Percentiles rank a stretch among this genome's conserved stretches.
phyloP scores from a whole-genome alignment of 208 protist genomes.

The Angomonas deanei region DNA sequence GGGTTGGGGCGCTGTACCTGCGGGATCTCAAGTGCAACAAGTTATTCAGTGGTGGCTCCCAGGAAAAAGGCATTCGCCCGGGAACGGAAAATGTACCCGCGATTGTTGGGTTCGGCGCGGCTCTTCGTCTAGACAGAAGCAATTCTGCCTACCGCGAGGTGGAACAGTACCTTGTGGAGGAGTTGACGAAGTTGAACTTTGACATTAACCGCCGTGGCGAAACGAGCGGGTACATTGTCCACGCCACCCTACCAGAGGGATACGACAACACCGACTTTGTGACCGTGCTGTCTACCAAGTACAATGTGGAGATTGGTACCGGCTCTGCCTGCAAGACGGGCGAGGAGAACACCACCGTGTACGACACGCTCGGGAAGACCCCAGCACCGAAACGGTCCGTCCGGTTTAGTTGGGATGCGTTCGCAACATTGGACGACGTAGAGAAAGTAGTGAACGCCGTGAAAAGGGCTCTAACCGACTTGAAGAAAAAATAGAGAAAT shows the following conservation, averaged over 20 bases:
- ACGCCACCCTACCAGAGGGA: constrained; percentile 67
- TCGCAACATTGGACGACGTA: constrained; percentile 53
- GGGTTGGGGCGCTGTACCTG: constrained; percentile 69
- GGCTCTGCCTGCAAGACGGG: constrained; percentile 77
- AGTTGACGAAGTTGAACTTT: constrained; percentile 53
- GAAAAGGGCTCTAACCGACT: constrained; percentile 30
- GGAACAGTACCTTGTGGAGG: constrained; percentile 45
- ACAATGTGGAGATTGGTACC: constrained; percentile 74
- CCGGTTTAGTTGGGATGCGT: constrained; percentile 72
- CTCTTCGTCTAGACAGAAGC: constrained; percentile 57
- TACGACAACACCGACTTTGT: constrained; percentile 75
- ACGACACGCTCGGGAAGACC: constrained; percentile 70
- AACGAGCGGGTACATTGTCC: constrained; percentile 73
- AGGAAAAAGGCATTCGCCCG: constrained; percentile 67
- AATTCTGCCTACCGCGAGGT: constrained; percentile 51
- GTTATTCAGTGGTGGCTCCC: constrained; percentile 53
- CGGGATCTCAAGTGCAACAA: constrained; percentile 37
- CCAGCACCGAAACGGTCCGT: constrained; percentile 48
- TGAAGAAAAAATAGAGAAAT: constrained; percentile 21
- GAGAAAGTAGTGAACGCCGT: constrained; percentile 45
- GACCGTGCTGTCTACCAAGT: constrained; percentile 51
- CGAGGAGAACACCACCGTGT: constrained; percentile 64
- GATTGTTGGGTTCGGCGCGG: constrained; percentile 72
- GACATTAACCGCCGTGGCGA: constrained; percentile 75
- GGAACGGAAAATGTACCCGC: constrained; percentile 79